Conservation (phyloP, 2,329 filamentous ascomycete species). For the Aspergillus carbonarius region DNA sequence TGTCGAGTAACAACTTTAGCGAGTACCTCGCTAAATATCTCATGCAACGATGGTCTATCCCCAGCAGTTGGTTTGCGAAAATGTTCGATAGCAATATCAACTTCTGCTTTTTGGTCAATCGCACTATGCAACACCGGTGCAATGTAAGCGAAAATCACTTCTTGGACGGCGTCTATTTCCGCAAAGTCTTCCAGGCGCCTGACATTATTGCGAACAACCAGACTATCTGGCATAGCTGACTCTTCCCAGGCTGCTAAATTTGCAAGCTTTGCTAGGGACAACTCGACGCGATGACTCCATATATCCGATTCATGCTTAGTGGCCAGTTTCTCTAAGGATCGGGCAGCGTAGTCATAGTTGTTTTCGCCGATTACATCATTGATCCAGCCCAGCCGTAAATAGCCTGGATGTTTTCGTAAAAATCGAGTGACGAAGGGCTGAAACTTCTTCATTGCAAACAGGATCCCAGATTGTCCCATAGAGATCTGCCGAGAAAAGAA, state of each 20-base stretch:
- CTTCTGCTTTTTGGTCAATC: conserved; percentile 75
- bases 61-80: conserved; percentile 56
- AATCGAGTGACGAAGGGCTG: conserved; percentile 74
- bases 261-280: conserved; percentile 83
- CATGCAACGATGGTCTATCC: conserved; percentile 65
- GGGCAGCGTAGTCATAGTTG: conserved; percentile 71
- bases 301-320: conserved; percentile 71
- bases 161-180: conserved; percentile 74
- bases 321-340: conserved; percentile 69
- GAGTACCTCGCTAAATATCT: conserved; percentile 70
- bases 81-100: conserved; percentile 71
- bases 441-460: conserved; percentile 70
- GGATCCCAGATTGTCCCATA: conserved; percentile 62
- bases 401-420: conserved; percentile 67
- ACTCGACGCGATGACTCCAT: conserved; percentile 91
- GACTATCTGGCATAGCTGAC: conserved; percentile 21
- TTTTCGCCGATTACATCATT: conserved; percentile 79
- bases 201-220: conserved; percentile 46
- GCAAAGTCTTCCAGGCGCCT: conserved; percentile 63
- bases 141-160: conserved; percentile 71
- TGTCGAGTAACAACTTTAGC: conserved; percentile 68
- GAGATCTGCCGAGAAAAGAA: conserved; percentile 78
- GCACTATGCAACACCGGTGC: conserved; percentile 66
- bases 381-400: conserved; percentile 87
- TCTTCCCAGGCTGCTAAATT: conserved; percentile 62